A percentile compares a stretch with the other conserved stretches of the same genome.
Evolutionary conservation across 139 green algal genomes (phyloP).

Genomic region (Ulvella scutata): DNA sequence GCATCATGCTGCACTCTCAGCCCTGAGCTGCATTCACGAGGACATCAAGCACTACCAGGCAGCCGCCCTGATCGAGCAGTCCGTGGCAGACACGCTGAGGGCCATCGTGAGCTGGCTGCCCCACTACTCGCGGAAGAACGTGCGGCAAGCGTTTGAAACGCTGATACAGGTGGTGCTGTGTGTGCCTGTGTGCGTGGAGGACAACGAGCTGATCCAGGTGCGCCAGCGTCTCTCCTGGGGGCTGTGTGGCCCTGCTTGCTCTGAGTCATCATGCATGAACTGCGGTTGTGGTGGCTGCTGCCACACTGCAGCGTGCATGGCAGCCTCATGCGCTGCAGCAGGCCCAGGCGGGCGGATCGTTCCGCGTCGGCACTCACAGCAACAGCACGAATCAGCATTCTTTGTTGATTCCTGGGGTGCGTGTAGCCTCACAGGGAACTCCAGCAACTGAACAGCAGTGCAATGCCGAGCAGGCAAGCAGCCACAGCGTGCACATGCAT

Average conservation of each 20-base stretch:
- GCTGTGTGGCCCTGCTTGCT: background rate
- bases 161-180: constrained; percentile 21
- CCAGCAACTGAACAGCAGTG: too few species aligned
- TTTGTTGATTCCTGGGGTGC: too few species aligned
- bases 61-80: background rate
- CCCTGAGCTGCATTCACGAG: constrained; percentile 61
- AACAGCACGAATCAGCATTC: too few species aligned
- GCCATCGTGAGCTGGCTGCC: constrained; percentile 35
- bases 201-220: constrained; percentile 6
- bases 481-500: too few species aligned
- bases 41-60: constrained; percentile 12
- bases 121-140: constrained; percentile 51
- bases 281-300: too few species aligned
- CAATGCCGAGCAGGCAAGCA: background rate
- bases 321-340: too few species aligned
- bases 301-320: too few species aligned
- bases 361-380: too few species aligned
- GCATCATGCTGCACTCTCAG: constrained; percentile 73
- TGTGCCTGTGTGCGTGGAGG: background rate
- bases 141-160: constrained; percentile 74
- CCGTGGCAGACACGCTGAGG: background rate
- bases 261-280: background rate
- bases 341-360: too few species aligned
- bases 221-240: too few species aligned
- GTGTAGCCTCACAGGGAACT: too few species aligned